Base-by-base conservation (phyloP, 2,329 filamentous ascomycete genomes). In the Fusarium sp. region DNA sequence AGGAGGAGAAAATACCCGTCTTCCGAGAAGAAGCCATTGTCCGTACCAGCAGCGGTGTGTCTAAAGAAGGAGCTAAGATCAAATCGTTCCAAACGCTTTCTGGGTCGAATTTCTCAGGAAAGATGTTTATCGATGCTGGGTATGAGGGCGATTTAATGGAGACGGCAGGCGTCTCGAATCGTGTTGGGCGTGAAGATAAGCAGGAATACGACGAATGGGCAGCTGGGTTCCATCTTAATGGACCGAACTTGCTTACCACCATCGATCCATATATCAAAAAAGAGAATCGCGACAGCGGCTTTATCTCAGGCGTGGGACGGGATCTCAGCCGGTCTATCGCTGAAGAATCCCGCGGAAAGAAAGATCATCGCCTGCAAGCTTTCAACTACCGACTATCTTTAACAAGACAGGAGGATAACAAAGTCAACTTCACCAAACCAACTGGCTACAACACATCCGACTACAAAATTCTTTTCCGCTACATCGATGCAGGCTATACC, bases 71-170 rank as follows among this genome's bases (percentile, higher is more conserved):
- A 7, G 5, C 63, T 1, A 5, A 39, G 1, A 70, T 70, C 14
- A 39, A 40, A 5, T 68, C 67, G 1, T 70, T 70, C n/a, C 51
- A 40, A 35, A 70, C 67, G 0, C n/a, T 28, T 1, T 54, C 55
- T 1, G 67, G 67, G 1, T 53, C 55, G 6, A 48, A 39, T 3
- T 70, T 70, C 22, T 48, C 45, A 0, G 67, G 54, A 3, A 70
- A 66, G 11, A 66, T 70, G 50, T 70, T 70, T 1, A 70, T 70
- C 3, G 67, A 70, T 11, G 68, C 68, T 7, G 56, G 68, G 1
- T 70, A 71, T 10, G 68, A 70, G 6, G 68, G 68, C 5, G 68
- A 70, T 7, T 35, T 70, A 5, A 71, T 70, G 68, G 68, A 55
- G 11, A 57, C 67, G 6, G 68, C 68, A 7, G 67, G 60, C 3